phyloP scores from a whole-genome alignment of 371 early-diverging fungal genomes.

The Apophysomyces trapeziformis region DNA sequence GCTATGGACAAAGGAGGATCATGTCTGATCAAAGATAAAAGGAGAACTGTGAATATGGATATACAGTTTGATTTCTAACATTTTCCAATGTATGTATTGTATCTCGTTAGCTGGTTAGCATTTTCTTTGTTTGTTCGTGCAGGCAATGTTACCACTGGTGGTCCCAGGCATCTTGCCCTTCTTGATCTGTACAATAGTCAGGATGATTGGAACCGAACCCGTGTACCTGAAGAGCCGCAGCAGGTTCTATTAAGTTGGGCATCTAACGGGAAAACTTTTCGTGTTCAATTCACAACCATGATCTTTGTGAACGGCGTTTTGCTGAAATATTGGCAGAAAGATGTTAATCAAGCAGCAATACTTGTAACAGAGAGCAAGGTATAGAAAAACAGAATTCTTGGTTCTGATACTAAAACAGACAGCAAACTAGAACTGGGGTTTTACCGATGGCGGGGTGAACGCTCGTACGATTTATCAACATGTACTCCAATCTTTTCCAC shows the following conservation, averaged over 20 bases:
- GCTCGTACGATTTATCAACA: conserved; percentile 34
- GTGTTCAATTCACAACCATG: conserved; percentile 28
- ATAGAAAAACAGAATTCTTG: not conserved
- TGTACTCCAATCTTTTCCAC: conserved; percentile 24
- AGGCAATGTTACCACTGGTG: conserved; percentile 3
- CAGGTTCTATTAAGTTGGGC: conserved; percentile 28
- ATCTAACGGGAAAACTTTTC: conserved; percentile 19
- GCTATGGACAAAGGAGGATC: no score
- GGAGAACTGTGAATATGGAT: not conserved
- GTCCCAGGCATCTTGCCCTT: conserved; percentile 16
- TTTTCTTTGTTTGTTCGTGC: not conserved
- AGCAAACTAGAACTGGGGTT: conserved; percentile 32
- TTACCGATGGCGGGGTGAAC: conserved; percentile 39
- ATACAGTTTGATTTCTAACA: not conserved
- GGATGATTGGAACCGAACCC: conserved; percentile 32
- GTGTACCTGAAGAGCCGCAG: conserved; percentile 25
- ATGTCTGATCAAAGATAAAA: no score
- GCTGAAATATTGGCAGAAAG: conserved; percentile 25
- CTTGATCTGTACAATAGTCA: conserved; percentile 17
- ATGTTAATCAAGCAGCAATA: not conserved
- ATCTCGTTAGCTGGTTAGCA: not conserved
- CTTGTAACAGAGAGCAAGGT: conserved; percentile 14
- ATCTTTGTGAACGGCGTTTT: conserved; percentile 16
- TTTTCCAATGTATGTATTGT: not conserved
- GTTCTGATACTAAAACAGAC: not conserved